These are phyloP conservation scores for Cladosporium sp. DNA, from an alignment of 2,329 filamentous ascomycete genomes.

Conservation along the genomic window DNA sequence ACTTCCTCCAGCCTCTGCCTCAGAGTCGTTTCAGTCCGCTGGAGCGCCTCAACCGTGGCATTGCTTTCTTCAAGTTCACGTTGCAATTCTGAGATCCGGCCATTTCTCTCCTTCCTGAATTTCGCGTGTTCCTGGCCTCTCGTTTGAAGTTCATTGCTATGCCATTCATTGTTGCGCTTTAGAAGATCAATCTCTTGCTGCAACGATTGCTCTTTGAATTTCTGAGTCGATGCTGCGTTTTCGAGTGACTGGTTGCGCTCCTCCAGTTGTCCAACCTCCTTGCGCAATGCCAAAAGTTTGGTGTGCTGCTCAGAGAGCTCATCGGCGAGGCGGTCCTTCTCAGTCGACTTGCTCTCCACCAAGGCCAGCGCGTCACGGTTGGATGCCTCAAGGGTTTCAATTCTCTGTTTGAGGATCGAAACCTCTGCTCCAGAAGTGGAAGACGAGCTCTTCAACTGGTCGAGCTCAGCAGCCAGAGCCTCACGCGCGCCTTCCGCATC, in stretches of 20 bases:
- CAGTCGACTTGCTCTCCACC: constrained; percentile 83
- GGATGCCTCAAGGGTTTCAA: constrained; percentile 82
- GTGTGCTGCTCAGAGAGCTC: constrained; percentile 88
- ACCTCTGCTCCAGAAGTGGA: constrained; percentile 72
- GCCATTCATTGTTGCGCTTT: constrained; percentile 89
- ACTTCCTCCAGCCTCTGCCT: constrained; percentile 80
- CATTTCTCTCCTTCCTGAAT: constrained; percentile 91
- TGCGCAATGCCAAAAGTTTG: constrained; percentile 79
- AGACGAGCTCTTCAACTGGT: constrained; percentile 71
- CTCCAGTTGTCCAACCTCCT: constrained; percentile 78
- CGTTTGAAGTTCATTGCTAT: constrained; percentile 86
- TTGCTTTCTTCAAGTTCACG: constrained; percentile 83
- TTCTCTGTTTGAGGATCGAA: constrained; percentile 75
- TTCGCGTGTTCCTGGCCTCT: constrained; percentile 85
- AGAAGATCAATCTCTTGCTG: constrained; percentile 88
- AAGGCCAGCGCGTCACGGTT: constrained; percentile 88
- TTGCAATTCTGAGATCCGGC: constrained; percentile 83
- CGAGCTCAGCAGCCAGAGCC: constrained; percentile 76
- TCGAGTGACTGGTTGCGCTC: constrained; percentile 81
- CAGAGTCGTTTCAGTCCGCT: constrained; percentile 76
- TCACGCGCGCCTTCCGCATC: constrained; percentile 78
- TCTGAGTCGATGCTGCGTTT: constrained; percentile 75
- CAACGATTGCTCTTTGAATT: constrained; percentile 85
- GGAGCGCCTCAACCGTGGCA: constrained; percentile 73
- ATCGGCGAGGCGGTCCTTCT: constrained; percentile 80